These are phyloP conservation scores for Amphichorda felina DNA, from an alignment of 2,329 filamentous ascomycete genomes.

Conservation along the genomic window DNA sequence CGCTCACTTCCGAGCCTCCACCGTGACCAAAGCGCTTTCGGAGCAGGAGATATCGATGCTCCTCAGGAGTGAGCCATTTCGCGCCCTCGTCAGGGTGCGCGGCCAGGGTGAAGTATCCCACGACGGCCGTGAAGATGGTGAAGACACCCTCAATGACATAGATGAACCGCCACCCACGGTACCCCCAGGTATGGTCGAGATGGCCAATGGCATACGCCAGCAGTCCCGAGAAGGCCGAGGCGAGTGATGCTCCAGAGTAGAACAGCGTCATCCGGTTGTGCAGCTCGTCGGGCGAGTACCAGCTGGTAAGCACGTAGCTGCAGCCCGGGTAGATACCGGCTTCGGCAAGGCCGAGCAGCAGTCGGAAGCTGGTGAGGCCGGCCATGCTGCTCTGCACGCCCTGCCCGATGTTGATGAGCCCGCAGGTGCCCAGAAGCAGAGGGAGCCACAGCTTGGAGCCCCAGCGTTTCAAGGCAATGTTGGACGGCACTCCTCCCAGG, in stretches of 20 bases:
- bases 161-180: constrained; percentile 3
- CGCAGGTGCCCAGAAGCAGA: not conserved
- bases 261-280: not conserved
- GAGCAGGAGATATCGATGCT: constrained; percentile 1
- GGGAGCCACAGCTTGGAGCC: constrained; percentile 29
- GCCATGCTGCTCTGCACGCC: constrained; percentile 6
- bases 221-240: constrained; percentile 7
- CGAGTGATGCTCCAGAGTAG: not conserved
- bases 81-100: not conserved
- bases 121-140: not conserved
- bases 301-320: not conserved
- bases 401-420: not conserved
- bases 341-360: constrained; percentile 10
- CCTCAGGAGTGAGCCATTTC: constrained; percentile 6
- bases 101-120: not conserved
- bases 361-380: constrained; percentile 6
- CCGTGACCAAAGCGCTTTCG: not conserved
- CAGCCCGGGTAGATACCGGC: constrained; percentile 12
- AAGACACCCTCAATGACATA: constrained; percentile 2
- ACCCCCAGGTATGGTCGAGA: constrained; percentile 13
- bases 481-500: constrained; percentile 57
- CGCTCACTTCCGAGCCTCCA: not conserved
- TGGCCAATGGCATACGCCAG: constrained; percentile 22
- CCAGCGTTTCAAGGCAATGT: constrained; percentile 57
- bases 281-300: not conserved